Evolutionary conservation across 768 basidiomycete species (phyloP).

Genomic region (Termitomyces sp.): DNA sequence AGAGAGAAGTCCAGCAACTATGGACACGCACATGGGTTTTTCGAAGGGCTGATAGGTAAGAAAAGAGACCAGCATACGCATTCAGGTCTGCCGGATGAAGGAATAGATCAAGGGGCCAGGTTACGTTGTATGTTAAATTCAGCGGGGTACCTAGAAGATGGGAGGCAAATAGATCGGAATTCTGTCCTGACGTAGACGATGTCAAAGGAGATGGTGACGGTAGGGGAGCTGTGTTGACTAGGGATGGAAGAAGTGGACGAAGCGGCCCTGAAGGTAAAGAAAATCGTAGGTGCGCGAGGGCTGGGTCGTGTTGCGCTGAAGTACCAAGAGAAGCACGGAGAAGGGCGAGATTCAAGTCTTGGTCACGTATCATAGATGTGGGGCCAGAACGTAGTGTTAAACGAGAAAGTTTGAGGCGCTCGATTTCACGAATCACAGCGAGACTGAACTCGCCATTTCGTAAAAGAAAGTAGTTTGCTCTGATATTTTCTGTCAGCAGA

Average conservation of each 20-base stretch:
- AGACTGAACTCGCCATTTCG: slow-evolving; percentile 87
- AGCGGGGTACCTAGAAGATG: slow-evolving; percentile 79
- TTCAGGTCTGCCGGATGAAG: slow-evolving; percentile 71
- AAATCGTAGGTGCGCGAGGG: slow-evolving; percentile 69
- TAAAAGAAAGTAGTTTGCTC: slow-evolving; percentile 84
- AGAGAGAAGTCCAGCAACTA: slow-evolving; percentile 80
- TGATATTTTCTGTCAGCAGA: slow-evolving; percentile 25
- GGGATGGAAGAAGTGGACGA: slow-evolving; percentile 76
- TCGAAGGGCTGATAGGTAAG: slow-evolving; percentile 79
- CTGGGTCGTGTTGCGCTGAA: slow-evolving; percentile 81
- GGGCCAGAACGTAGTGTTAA: slow-evolving; percentile 62
- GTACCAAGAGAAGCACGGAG: slow-evolving; percentile 88
- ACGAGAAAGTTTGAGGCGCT: slow-evolving; percentile 77
- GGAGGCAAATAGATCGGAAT: slow-evolving; percentile 59
- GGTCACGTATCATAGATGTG: slow-evolving; percentile 80
- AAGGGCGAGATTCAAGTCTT: slow-evolving; percentile 83
- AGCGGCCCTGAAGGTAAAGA: slow-evolving; percentile 78
- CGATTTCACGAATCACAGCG: slow-evolving; percentile 82
- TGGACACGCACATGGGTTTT: slow-evolving; percentile 81
- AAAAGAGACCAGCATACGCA: slow-evolving; percentile 73
- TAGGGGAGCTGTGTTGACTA: slow-evolving; percentile 33
- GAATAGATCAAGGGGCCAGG: slow-evolving; percentile 91
- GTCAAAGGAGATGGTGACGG: slow-evolving; percentile 34
- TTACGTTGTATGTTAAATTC: slow-evolving; percentile 61
- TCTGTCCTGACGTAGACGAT: slow-evolving; percentile 25